Base-by-base conservation (phyloP, 352 stramenopile species). In the Elongisporangium anandrum region DNA sequence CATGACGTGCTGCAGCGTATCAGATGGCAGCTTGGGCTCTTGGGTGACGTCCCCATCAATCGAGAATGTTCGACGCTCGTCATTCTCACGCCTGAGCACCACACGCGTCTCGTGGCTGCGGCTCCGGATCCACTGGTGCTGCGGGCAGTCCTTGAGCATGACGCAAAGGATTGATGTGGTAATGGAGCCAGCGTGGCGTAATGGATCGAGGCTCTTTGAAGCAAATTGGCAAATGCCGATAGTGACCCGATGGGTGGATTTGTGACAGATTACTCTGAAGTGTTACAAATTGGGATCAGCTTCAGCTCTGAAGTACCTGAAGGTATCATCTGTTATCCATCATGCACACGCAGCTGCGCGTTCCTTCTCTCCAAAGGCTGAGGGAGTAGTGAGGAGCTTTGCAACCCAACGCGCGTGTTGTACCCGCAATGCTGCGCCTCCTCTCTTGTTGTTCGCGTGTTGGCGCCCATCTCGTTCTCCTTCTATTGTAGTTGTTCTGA, bases 81-180 rank as follows among this genome's bases (percentile, higher is more conserved):
- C 29, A 41, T 1, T 41, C 5, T 4, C 29, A 41, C 79, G 75
- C 75, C 70, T 79, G 64, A 90, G 79, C 54, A 74, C 72, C 56
- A 73, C 81, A 68, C 81, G 85, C 68, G 82, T 94, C 75, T 95
- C 86, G 83, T 92, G 83, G 66, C 79, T 90, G 76, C 86, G 86
- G 64, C 90, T 81, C 69, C 73, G 87, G 69, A 95, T 92, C 82
- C 83, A 95, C 84, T 95, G 86, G 70, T 95, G 86, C 79, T 95
- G 86, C 60, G 86, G 86, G 59, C 86, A 95, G 73, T 94, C 76
- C 79, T 94, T 94, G 52, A 95, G 86, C 86, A 95, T 95, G 1
- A 8, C 13, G 29, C 13, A 1, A 15, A 15, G 29, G 29, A 2
- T 8, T 8, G 29, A 8, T 41, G 29, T 13, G 9, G 29, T 15